Evolutionary conservation across 352 stramenopile species (phyloP), one percentile per base, ranked within the genome.

Genomic region (Lagenidium sp.): DNA sequence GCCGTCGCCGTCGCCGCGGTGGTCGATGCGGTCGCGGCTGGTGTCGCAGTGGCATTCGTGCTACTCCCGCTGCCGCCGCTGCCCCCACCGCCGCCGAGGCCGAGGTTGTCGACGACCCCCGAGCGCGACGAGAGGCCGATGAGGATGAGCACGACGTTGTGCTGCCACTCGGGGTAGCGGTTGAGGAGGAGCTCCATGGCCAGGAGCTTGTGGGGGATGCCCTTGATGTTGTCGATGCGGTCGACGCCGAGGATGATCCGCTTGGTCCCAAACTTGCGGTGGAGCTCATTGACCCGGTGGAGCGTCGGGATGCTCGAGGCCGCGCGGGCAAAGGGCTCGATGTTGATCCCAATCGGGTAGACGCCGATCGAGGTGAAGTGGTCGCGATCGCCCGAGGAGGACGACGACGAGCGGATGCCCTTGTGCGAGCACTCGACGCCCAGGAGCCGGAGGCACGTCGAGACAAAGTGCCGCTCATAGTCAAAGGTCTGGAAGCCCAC

Each of bases 71-170:
- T 22, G 19, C 6, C 21, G 6, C 15, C 36, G n/a, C 19, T 22
- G 7, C 12, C 16, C 6, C 36, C 31, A 15, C 25, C 25, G 28
- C 43, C 71, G 4, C 20, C 36, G 5, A 23, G 41, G 12, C 48
- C 54, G 8, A 47, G 60, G 29, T 36, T 64, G 6, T 81, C 68
- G 22, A 76, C 63, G 7, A 71, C 66, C 3, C 40, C 51, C 4
- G 62, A 63, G n/a, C 77, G 63, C 6, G 79, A 92, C 7, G 90
- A 96, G 35, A 98, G 96, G n/a, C 93, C 94, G 46, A 98, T 96
- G 60, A 97, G 91, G 36, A 98, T 87, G 21, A 98, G 55, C 15
- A 96, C 89, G 30, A 97, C 87, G 61, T 98, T 97, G 36, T 94
- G 86, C 31, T 93, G 77, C 85, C 86, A 98, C 46, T 98, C 79